Base-by-base conservation (phyloP, 2,329 filamentous ascomycete species). In the Reticulascus tulasneorum region DNA sequence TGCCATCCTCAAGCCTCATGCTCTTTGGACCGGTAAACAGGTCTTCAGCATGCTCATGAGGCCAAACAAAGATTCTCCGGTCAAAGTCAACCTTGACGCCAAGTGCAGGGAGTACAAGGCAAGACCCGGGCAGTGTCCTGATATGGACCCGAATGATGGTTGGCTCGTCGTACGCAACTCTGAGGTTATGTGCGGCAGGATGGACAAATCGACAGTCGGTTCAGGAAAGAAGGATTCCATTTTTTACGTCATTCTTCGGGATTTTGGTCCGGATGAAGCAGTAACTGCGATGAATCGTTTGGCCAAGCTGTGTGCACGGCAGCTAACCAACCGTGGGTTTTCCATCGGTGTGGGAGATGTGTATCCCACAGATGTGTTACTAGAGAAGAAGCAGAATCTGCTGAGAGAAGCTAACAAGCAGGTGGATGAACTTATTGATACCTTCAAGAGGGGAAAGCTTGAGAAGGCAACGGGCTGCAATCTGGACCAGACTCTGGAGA, bases 181-280 rank as follows among this genome's bases (percentile, higher is more conserved):
- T 0, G 90, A 96, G 58, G 82, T 97, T 44, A 94, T 98, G 86
- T 97, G 91, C 55, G 93, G 93, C 43, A 78, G 84, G 41, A 96
- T 97, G 89, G 93, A 98, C 68, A 98, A 98, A 64, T 86, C 87
- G 2, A 97, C 90, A 0, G 87, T 98, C n/a, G 93, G 93, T 49
- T 82, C 87, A 6, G 93, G 93, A 51, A 97, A 97, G 69, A 98
- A 98, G 57, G 91, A 95, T 58, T 96, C 90, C 0, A 82, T 98
- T 15, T 98, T 97, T 56, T 98, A 96, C 54, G 85, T 97, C 38
- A 91, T 98, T 55, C 78, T 97, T 50, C 79, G 93, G 69, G 93
- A 98, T 66, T 98, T 86, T 51, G 93, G 93, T 1, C 86, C 90
- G 2, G 85, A 94, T 36, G 82, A 86, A 38, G 89, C 93, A 7